These are phyloP conservation scores for Saccharomyces eubayanus DNA, from an alignment of 805 yeast genomes.

Conservation along the genomic window DNA sequence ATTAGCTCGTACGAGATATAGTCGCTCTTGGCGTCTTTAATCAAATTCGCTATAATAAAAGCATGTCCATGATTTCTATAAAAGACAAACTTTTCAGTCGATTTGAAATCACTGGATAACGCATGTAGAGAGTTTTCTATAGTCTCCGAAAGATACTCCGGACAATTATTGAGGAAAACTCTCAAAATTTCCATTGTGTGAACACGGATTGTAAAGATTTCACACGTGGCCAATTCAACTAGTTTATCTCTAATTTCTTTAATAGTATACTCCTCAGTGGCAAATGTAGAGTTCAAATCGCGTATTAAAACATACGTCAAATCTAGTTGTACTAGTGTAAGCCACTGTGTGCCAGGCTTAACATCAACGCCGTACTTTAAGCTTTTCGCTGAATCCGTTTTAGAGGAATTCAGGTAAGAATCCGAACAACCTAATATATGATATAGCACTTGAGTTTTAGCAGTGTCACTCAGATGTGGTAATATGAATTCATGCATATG, in stretches of 20 bases:
- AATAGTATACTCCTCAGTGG: slow-evolving; percentile 21
- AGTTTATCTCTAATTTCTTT: slow-evolving; percentile 30
- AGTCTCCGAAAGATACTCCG: slow-evolving; percentile 32
- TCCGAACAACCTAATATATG: slow-evolving; percentile 9
- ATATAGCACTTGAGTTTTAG: slow-evolving; percentile 28
- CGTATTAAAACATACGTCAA: slow-evolving; percentile 13
- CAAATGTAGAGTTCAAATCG: slow-evolving; percentile 26
- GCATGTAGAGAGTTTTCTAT: slow-evolving; percentile 31
- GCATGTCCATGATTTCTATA: slow-evolving; percentile 35
- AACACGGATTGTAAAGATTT: slow-evolving; percentile 36
- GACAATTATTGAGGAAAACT: slow-evolving; percentile 27
- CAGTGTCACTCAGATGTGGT: slow-evolving; percentile 29
- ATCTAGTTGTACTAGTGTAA: slow-evolving; percentile 18
- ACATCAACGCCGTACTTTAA: slow-evolving; percentile 2
- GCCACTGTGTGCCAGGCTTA: slow-evolving; percentile 14
- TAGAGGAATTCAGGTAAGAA: not conserved
- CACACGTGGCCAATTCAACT: slow-evolving; percentile 32
- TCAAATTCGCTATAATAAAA: slow-evolving; percentile 31
- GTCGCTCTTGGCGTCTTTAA: slow-evolving; percentile 31
- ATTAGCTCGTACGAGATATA: slow-evolving; percentile 40
- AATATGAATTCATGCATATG: slow-evolving; percentile 17
- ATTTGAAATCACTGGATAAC: slow-evolving; percentile 30
- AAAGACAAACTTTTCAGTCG: slow-evolving; percentile 21
- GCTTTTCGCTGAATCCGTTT: not conserved
- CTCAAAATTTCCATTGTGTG: slow-evolving; percentile 34